Evolutionary conservation across 257 asterid genomes (phyloP).

Genomic region (Solanum lycopersicoides): DNA sequence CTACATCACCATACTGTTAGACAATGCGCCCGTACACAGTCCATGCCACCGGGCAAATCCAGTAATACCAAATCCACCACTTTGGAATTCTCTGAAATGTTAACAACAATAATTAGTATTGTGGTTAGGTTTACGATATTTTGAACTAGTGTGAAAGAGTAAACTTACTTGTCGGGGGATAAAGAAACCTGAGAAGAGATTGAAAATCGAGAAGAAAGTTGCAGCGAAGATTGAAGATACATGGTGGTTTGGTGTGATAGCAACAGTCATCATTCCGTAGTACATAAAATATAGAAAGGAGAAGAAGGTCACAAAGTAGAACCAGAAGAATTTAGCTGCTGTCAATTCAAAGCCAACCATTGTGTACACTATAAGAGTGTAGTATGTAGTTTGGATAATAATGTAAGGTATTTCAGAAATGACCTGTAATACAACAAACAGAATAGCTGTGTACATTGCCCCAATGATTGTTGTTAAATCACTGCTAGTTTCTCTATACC

Average conservation of each 20-base stretch:
- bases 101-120: neutral
- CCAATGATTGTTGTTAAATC: too few relatives aligned
- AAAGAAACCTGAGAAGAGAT: slow-evolving; percentile 74
- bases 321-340: slow-evolving; percentile 65
- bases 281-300: slow-evolving; percentile 82
- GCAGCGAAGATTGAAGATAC: slow-evolving; percentile 73
- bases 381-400: neutral
- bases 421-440: too few relatives aligned
- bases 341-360: too few relatives aligned
- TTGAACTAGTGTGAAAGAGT: neutral
- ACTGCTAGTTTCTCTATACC: too few relatives aligned
- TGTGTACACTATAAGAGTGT: neutral
- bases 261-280: slow-evolving; percentile 84
- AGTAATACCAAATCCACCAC: slow-evolving; percentile 93
- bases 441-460: too few relatives aligned
- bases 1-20: slow-evolving; percentile 62
- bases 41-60: slow-evolving; percentile 88
- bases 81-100: slow-evolving; percentile 40
- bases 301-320: slow-evolving; percentile 63
- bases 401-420: too few relatives aligned
- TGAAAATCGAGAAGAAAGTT: slow-evolving; percentile 65
- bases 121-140: neutral
- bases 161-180: slow-evolving; percentile 67
- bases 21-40: slow-evolving; percentile 62
- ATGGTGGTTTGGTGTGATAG: slow-evolving; percentile 80